phyloP scores from a whole-genome alignment of 2,329 filamentous ascomycete species.

The Thelonectria discophora region DNA sequence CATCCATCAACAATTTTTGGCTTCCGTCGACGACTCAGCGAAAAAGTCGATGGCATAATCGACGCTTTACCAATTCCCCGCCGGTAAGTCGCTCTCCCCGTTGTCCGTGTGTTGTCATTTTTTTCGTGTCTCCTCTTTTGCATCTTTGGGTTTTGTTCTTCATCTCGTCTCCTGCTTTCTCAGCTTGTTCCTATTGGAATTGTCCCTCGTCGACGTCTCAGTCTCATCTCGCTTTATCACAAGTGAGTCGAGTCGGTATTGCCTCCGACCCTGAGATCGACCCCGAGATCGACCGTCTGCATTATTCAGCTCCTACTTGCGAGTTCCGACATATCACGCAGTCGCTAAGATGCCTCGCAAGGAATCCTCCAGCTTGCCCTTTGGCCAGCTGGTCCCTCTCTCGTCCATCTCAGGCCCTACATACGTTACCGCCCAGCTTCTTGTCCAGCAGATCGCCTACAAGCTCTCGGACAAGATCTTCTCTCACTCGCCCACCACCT shows the following conservation, averaged over 20 bases:
- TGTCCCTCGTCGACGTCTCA: conserved; percentile 25
- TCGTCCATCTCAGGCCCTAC: conserved; percentile 81
- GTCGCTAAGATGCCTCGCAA: conserved; percentile 46
- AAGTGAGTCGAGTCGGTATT: conserved; percentile 24
- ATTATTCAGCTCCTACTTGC: background rate
- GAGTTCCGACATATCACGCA: conserved; percentile 18
- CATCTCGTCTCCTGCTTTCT: conserved; percentile 23
- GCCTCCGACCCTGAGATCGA: conserved; percentile 19
- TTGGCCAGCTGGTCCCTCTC: conserved; percentile 64
- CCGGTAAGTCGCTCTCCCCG: conserved; percentile 36
- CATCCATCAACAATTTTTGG: conserved; percentile 51
- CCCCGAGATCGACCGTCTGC: conserved; percentile 18
- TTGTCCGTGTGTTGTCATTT: background rate
- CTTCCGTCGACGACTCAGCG: conserved; percentile 21
- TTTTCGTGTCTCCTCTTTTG: conserved; percentile 23
- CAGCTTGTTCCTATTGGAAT: conserved; percentile 32
- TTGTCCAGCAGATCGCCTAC: conserved; percentile 97
- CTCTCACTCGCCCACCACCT: conserved; percentile 93
- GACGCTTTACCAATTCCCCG: conserved; percentile 39
- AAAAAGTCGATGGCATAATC: conserved; percentile 33
- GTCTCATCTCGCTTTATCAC: conserved; percentile 33
- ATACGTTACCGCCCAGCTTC: conserved; percentile 90
- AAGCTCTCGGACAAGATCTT: conserved; percentile 96
- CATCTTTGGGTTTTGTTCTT: conserved; percentile 16
- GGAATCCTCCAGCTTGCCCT: conserved; percentile 64